Evolutionary conservation across 2,329 filamentous ascomycete species (phyloP).

Genomic region (Aspergillus proliferans): DNA sequence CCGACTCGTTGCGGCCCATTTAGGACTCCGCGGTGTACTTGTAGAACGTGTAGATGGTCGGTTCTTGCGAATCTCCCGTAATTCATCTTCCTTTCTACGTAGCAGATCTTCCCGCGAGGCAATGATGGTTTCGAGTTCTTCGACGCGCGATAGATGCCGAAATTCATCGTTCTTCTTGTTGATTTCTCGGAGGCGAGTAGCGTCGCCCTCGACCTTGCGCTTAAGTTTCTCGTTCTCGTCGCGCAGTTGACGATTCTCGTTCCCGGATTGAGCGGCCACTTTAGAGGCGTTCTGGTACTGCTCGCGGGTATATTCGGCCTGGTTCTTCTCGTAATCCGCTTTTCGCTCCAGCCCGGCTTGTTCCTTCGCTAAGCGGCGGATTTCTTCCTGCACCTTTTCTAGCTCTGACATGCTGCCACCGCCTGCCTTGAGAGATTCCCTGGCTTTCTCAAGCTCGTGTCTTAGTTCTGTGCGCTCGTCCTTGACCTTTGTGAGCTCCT

Average conservation of each 20-base stretch:
- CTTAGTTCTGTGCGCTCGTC: constrained; percentile 34
- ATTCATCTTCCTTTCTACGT: constrained; percentile 39
- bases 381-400: constrained; percentile 36
- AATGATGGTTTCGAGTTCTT: constrained; percentile 33
- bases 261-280: constrained; percentile 36
- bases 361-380: constrained; percentile 30
- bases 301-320: constrained; percentile 41
- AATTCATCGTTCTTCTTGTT: constrained; percentile 29
- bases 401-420: constrained; percentile 37
- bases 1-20: constrained; percentile 31
- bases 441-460: constrained; percentile 34
- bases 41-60: constrained; percentile 38
- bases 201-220: constrained; percentile 32
- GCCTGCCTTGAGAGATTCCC: constrained; percentile 33
- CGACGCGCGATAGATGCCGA: constrained; percentile 31
- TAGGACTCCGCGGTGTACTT: constrained; percentile 38
- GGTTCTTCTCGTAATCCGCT: constrained; percentile 36
- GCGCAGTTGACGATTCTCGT: constrained; percentile 32
- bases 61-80: constrained; percentile 39
- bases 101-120: constrained; percentile 34
- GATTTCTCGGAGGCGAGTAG: constrained; percentile 31
- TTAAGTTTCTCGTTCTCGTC: constrained; percentile 32
- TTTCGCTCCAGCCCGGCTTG: constrained; percentile 31
- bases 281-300: constrained; percentile 44
- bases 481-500: constrained; percentile 35